These are phyloP conservation scores for Truncatella angustata DNA, from an alignment of 2,329 filamentous ascomycete species.

Conservation along the genomic window DNA sequence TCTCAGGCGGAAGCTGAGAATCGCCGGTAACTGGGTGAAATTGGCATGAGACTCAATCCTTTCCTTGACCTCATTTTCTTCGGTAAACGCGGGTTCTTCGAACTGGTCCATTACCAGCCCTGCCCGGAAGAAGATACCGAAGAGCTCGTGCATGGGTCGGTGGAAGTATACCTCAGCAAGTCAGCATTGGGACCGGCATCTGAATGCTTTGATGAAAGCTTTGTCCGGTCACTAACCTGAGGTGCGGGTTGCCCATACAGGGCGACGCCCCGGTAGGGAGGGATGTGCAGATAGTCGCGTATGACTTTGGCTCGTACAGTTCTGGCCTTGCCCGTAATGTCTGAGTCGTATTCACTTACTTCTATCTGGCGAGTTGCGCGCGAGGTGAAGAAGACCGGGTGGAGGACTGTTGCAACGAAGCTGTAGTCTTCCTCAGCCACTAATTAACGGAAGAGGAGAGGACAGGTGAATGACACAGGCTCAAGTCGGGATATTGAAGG, in stretches of 20 bases:
- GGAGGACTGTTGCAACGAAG: constrained; percentile 45
- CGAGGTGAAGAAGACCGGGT: constrained; percentile 49
- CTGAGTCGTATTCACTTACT: constrained; percentile 30
- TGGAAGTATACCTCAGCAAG: constrained; percentile 37
- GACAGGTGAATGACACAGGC: background rate
- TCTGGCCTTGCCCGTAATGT: constrained; percentile 31
- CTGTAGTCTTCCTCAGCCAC: constrained; percentile 20
- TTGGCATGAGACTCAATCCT: constrained; percentile 35
- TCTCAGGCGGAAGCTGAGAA: constrained; percentile 30
- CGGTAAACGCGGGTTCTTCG: constrained; percentile 44
- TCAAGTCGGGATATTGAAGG: background rate
- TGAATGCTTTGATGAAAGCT: background rate
- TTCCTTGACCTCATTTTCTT: constrained; percentile 26
- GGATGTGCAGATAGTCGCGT: constrained; percentile 39
- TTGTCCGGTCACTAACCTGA: constrained; percentile 27
- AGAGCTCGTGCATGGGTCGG: constrained; percentile 42
- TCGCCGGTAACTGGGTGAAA: constrained; percentile 35
- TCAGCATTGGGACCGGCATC: too few relatives aligned
- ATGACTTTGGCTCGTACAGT: constrained; percentile 35
- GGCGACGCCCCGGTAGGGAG: constrained; percentile 36
- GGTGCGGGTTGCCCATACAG: constrained; percentile 30
- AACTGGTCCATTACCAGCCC: constrained; percentile 43
- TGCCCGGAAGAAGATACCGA: constrained; percentile 39
- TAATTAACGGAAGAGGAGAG: background rate
- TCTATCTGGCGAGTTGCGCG: constrained; percentile 37